These are phyloP conservation scores for Durotheca rogersii DNA, from an alignment of 495 filamentous ascomycete species.

Conservation along the genomic window DNA sequence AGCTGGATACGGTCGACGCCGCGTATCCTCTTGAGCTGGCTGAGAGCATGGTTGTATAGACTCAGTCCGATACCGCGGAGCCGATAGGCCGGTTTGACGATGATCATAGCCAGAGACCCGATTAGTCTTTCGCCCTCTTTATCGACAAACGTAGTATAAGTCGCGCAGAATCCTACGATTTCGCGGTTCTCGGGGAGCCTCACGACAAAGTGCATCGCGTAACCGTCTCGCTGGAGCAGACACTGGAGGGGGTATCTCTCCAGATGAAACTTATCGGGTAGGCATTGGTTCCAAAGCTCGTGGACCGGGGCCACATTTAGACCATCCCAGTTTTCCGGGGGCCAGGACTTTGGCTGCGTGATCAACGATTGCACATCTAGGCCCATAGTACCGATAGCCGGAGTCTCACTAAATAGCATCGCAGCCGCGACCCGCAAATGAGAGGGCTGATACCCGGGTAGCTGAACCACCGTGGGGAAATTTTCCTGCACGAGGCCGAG, in stretches of 20 bases:
- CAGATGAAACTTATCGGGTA: conserved; percentile 49
- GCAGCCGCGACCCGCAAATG: conserved; percentile 57
- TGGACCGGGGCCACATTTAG: conserved; percentile 44
- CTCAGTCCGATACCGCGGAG: conserved; percentile 57
- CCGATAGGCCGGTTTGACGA: conserved; percentile 55
- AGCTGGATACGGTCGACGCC: conserved; percentile 59
- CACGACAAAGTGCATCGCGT: conserved; percentile 63
- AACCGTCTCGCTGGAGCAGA: conserved; percentile 59
- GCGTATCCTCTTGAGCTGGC: conserved; percentile 52
- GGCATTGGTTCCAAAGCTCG: conserved; percentile 53
- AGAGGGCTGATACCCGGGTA: conserved; percentile 48
- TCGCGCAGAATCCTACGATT: conserved; percentile 60
- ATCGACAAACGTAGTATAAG: conserved; percentile 58
- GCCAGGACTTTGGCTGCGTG: conserved; percentile 46
- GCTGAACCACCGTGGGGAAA: conserved; percentile 51
- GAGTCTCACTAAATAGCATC: conserved; percentile 52
- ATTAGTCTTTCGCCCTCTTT: conserved; percentile 54
- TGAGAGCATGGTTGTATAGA: conserved; percentile 56
- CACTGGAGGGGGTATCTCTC: conserved; percentile 47
- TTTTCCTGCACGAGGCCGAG: conserved; percentile 38
- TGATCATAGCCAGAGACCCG: conserved; percentile 59
- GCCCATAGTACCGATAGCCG: conserved; percentile 13
- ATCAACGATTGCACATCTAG: conserved; percentile 42
- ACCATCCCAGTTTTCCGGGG: conserved; percentile 49
- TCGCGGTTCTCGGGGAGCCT: conserved; percentile 50